Evolutionary conservation across 768 basidiomycete species (phyloP).

Genomic region (Tulasnella sp.): DNA sequence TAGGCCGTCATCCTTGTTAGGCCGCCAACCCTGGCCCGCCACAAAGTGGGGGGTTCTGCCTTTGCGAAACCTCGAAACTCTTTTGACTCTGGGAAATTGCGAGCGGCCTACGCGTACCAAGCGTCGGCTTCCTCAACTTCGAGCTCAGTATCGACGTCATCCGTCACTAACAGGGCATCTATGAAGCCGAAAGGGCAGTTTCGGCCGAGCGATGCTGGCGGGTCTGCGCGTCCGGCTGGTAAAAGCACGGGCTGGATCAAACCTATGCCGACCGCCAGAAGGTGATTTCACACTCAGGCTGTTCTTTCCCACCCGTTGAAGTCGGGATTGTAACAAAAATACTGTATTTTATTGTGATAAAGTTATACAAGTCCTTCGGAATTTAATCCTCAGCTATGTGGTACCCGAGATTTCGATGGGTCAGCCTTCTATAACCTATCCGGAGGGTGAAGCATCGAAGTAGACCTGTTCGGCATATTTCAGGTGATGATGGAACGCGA

Average conservation of each 20-base stretch:
- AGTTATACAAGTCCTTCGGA: not conserved
- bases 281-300: not conserved
- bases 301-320: not conserved
- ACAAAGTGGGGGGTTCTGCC: not conserved
- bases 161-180: not conserved
- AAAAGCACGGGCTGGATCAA: slow-evolving; percentile 24
- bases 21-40: not conserved
- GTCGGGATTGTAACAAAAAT: not conserved
- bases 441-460: no score
- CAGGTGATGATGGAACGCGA: no score
- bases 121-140: not conserved
- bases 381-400: not conserved
- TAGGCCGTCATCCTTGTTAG: not conserved
- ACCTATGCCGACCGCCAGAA: slow-evolving; percentile 1
- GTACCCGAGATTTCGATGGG: not conserved
- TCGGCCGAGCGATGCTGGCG: not conserved
- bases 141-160: not conserved
- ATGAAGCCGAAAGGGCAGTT: slow-evolving; percentile 1
- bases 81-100: slow-evolving; percentile 4
- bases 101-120: not conserved
- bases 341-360: slow-evolving; percentile 13
- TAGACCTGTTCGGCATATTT: no score
- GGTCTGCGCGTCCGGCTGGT: not conserved
- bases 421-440: no score
- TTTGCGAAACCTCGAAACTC: not conserved